Conservation (phyloP, 148 eudicot species). For the Rhododendron simsii region DNA sequence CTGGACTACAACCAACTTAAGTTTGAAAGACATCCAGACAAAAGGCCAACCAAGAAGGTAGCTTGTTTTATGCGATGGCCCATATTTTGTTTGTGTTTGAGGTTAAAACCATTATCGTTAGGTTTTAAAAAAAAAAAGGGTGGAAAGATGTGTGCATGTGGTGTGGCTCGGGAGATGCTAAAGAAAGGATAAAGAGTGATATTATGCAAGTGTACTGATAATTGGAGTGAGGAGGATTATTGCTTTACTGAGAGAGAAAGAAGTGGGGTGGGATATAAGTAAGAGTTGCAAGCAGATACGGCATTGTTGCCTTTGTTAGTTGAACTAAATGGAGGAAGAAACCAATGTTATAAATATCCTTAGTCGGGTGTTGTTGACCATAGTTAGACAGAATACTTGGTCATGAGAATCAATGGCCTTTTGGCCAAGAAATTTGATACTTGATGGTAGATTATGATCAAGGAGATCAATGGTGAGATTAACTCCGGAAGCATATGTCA, state of each 20-base stretch:
- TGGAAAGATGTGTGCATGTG: neutral
- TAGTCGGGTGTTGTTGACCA: neutral
- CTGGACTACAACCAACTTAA: slow-evolving; percentile 82
- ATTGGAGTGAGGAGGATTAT: neutral
- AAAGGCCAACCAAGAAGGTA: slow-evolving; percentile 81
- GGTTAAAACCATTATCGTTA: neutral
- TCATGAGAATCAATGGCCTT: neutral
- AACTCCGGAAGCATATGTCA: neutral
- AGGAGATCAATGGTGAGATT: neutral
- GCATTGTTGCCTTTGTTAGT: neutral
- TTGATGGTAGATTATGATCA: neutral
- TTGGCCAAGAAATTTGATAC: neutral
- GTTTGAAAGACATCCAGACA: slow-evolving; percentile 75
- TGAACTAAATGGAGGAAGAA: neutral
- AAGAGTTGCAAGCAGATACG: neutral
- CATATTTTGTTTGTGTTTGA: neutral
- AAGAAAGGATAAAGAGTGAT: neutral
- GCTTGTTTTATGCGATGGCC: neutral
- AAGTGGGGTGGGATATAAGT: neutral
- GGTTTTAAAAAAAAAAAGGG: neutral
- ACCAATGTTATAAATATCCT: neutral
- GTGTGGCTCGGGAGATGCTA: neutral
- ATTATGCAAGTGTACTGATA: neutral
- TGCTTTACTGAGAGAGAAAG: neutral
- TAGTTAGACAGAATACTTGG: neutral